A percentile compares a stretch with the other conserved stretches of the same genome.
Evolutionary conservation across 148 eudicot genomes (phyloP).

Genomic region (Nyssa sinensis): DNA sequence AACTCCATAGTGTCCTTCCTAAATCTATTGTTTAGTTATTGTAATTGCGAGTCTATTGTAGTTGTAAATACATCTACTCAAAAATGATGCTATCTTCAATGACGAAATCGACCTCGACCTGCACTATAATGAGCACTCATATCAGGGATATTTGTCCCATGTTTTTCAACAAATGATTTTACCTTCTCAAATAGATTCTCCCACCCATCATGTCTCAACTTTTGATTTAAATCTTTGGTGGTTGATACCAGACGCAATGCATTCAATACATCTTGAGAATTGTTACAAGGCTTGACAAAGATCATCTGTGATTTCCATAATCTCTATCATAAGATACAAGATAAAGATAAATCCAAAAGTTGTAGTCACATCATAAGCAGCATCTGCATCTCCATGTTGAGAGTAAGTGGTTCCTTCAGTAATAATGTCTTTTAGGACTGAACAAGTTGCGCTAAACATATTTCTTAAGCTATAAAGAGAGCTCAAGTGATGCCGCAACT

Average conservation of each 20-base stretch:
- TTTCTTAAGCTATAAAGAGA: no score
- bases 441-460: no score
- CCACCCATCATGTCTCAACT: neutral
- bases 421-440: no score
- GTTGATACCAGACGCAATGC: neutral
- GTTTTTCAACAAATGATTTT: neutral
- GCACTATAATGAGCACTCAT: neutral
- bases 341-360: neutral
- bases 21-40: constrained; percentile 6
- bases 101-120: neutral
- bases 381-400: no score
- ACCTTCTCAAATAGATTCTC: neutral
- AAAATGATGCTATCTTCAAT: constrained; percentile 2
- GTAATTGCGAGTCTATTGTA: constrained; percentile 1
- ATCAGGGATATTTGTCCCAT: neutral
- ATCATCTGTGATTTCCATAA: neutral
- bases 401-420: no score
- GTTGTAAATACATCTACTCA: constrained; percentile 9
- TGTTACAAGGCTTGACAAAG: neutral
- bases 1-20: constrained; percentile 6
- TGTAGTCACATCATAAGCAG: no score
- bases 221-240: neutral
- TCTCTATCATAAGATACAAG: no score
- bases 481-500: no score
- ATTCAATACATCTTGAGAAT: neutral